Conservation (phyloP, 225 moss, liverwort and hornwort species). For the Polytrichum formosum region DNA sequence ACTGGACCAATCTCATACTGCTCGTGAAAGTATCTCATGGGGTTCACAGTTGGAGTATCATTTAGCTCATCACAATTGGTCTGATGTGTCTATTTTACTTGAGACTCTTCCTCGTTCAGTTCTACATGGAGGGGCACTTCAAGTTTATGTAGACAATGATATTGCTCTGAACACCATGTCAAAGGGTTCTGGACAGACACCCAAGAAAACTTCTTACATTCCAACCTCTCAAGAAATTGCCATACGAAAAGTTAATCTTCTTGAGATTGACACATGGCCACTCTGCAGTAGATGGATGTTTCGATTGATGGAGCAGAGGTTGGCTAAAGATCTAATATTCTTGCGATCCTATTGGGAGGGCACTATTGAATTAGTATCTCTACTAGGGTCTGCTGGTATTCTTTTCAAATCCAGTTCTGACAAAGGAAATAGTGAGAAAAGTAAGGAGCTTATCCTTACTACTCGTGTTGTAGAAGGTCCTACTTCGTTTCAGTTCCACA, state of each 20-base stretch:
- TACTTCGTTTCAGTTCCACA: conserved; percentile 21
- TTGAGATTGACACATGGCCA: conserved; percentile 10
- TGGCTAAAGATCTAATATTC: conserved; percentile 20
- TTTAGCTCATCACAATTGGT: conserved; percentile 86
- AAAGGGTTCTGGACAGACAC: neutral
- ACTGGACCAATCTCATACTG: conserved; percentile 60
- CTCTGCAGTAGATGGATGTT: conserved; percentile 26
- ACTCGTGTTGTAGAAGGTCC: conserved; percentile 1
- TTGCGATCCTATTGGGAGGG: conserved; percentile 21
- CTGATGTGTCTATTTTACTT: conserved; percentile 59
- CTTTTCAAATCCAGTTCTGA: conserved; percentile 15
- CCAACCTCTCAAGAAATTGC: conserved; percentile 1
- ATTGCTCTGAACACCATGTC: conserved; percentile 23
- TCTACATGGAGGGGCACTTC: conserved; percentile 56
- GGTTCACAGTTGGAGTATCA: conserved; percentile 78
- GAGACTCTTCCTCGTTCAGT: conserved; percentile 75
- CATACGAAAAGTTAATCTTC: conserved; percentile 22
- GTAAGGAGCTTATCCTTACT: conserved; percentile 14
- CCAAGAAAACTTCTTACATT: conserved; percentile 1
- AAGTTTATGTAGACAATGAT: conserved; percentile 56
- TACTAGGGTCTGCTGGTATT: conserved; percentile 12
- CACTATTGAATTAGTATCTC: conserved; percentile 13
- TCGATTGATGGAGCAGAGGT: conserved; percentile 25
- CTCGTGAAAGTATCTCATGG: conserved; percentile 71
- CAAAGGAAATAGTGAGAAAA: conserved; percentile 10